Conservation (phyloP, 2,329 filamentous ascomycete species). For the Didymella lethalis region DNA sequence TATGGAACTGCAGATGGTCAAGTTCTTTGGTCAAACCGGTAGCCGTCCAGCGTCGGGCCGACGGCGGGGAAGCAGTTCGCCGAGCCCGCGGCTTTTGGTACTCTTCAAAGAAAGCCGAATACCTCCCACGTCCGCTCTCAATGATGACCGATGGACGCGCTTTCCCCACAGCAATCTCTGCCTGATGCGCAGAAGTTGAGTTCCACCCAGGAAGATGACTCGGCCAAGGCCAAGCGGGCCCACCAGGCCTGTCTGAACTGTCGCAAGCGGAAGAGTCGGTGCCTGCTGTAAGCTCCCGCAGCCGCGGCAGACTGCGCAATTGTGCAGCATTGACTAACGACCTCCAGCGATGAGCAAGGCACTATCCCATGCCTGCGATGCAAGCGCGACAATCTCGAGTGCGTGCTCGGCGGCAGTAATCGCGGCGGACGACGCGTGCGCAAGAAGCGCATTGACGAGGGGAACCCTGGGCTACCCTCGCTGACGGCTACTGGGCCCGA, state of each 20-base stretch:
- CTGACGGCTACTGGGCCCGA: conserved; percentile 43
- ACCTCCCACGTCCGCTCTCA: conserved; percentile 13
- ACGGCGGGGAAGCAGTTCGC: background rate
- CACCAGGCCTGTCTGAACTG: conserved; percentile 47
- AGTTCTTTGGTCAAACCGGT: background rate
- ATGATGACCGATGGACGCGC: conserved; percentile 17
- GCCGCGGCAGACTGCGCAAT: conserved; percentile 7
- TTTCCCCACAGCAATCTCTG: conserved; percentile 21
- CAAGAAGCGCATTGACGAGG: conserved; percentile 54
- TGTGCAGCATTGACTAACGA: conserved; percentile 8
- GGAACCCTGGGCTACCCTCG: conserved; percentile 31
- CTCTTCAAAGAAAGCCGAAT: conserved; percentile 2
- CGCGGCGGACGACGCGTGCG: conserved; percentile 66
- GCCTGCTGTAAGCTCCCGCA: conserved; percentile 45
- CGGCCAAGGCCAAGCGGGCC: conserved; percentile 32
- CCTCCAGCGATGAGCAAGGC: conserved; percentile 55
- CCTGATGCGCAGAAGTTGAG: conserved; percentile 14
- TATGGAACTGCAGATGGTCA: background rate
- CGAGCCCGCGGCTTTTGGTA: conserved; percentile 10
- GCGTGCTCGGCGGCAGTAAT: conserved; percentile 66
- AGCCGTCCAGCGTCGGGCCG: conserved; percentile 1
- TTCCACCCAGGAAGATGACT: conserved; percentile 25
- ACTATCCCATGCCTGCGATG: conserved; percentile 65
- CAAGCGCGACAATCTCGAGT: conserved; percentile 65
- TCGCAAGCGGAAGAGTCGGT: conserved; percentile 51